Evolutionary conservation across 805 yeast genomes (phyloP).

Genomic region (Scheffersomyces lignosus): DNA sequence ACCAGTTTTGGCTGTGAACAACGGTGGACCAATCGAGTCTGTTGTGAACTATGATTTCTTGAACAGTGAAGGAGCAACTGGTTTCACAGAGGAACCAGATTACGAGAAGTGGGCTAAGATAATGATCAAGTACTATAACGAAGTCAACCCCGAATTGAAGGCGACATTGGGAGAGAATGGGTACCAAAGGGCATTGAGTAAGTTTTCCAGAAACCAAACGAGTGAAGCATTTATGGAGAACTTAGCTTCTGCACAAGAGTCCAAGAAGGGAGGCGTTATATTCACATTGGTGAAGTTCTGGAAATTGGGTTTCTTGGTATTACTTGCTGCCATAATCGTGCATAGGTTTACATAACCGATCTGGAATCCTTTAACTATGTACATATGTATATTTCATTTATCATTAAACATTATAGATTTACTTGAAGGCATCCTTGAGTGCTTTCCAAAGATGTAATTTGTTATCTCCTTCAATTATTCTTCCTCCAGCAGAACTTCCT

Average conservation of each 20-base stretch:
- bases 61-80: slow-evolving; percentile 49
- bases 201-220: slow-evolving; percentile 50
- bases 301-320: slow-evolving; percentile 8
- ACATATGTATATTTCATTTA: background rate
- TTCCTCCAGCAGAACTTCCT: background rate
- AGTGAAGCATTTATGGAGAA: slow-evolving; percentile 28
- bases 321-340: slow-evolving; percentile 1
- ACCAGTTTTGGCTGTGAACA: slow-evolving; percentile 81
- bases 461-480: background rate
- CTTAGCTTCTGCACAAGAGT: slow-evolving; percentile 3
- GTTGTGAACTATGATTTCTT: slow-evolving; percentile 37
- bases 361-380: background rate
- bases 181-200: slow-evolving; percentile 30
- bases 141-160: slow-evolving; percentile 18
- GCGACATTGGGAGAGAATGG: slow-evolving; percentile 36
- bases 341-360: background rate
- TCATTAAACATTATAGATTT: background rate
- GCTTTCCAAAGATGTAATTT: slow-evolving; percentile 27
- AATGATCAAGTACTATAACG: slow-evolving; percentile 38
- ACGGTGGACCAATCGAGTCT: slow-evolving; percentile 94
- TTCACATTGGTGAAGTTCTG: slow-evolving; percentile 8
- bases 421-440: slow-evolving; percentile 25
- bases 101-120: slow-evolving; percentile 56
- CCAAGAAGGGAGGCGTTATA: background rate
- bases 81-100: slow-evolving; percentile 55